Conservation (phyloP, 768 basidiomycete genomes). For the Lactarius akahatsu region DNA sequence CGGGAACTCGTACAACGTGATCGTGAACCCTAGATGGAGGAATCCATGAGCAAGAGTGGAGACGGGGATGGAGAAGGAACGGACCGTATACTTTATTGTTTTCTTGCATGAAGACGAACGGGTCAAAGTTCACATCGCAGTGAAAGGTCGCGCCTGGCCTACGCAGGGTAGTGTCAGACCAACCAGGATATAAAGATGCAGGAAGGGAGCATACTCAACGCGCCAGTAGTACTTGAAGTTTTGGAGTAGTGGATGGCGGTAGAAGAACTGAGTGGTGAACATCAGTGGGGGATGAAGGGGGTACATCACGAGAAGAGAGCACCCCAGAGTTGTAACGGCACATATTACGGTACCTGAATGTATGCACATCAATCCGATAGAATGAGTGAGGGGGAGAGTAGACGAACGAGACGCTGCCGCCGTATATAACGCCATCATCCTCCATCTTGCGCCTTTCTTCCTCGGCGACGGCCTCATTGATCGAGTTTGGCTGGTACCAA, state of each 20-base stretch:
- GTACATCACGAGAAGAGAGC: not conserved
- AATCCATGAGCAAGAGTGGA: not conserved
- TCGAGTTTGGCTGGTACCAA: conserved; percentile 52
- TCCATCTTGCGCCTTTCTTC: conserved; percentile 46
- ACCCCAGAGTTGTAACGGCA: conserved; percentile 53
- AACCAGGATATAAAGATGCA: not conserved
- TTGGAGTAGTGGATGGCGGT: conserved; percentile 70
- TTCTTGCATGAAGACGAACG: conserved; percentile 78
- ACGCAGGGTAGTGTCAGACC: conserved; percentile 7
- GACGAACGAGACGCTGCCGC: conserved; percentile 23
- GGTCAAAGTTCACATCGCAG: conserved; percentile 64
- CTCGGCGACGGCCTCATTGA: conserved; percentile 49
- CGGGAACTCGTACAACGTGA: conserved; percentile 74
- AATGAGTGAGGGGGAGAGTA: too few species aligned
- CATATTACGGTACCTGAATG: conserved; percentile 48
- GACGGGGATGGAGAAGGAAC: not conserved
- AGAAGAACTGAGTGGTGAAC: conserved; percentile 63
- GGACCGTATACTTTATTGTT: conserved; percentile 81
- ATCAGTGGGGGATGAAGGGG: not conserved
- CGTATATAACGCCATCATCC: conserved; percentile 18
- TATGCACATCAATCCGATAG: not conserved
- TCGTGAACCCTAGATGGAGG: conserved; percentile 60
- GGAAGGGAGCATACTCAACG: conserved; percentile 59
- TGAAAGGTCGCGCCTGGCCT: conserved; percentile 79
- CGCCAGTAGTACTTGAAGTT: conserved; percentile 89